These are phyloP conservation scores for Torulaspora delbrueckii DNA, from an alignment of 805 yeast species.

Conservation along the genomic window DNA sequence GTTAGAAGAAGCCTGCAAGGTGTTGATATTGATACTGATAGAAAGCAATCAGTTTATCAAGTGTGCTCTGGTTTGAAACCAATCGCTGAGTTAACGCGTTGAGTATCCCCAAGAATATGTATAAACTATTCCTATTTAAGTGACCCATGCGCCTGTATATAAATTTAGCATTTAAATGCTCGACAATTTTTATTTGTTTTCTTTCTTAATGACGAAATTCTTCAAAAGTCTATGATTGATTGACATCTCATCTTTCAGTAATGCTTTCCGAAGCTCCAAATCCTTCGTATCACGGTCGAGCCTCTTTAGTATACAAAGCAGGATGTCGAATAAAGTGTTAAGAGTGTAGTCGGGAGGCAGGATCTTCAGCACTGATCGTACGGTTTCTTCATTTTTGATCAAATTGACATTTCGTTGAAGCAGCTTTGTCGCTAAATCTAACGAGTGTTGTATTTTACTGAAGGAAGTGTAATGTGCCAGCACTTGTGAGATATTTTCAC, in stretches of 20 bases:
- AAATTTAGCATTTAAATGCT: not conserved
- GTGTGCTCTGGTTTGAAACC: constrained; percentile 34
- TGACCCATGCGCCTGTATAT: constrained; percentile 1
- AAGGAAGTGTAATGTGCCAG: constrained; percentile 18
- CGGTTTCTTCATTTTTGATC: constrained; percentile 7
- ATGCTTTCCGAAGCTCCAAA: constrained; percentile 20
- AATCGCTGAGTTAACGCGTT: constrained; percentile 21
- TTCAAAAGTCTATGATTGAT: constrained; percentile 2
- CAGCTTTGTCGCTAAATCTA: constrained; percentile 13
- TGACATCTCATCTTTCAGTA: constrained; percentile 21
- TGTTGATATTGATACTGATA: constrained; percentile 13
- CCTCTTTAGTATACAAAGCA: constrained; percentile 15
- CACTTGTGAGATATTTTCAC: constrained; percentile 16
- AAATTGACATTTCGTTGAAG: constrained; percentile 19
- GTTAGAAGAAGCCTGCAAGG: constrained; percentile 27
- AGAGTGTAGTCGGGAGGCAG: constrained; percentile 22
- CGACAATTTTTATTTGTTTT: not conserved
- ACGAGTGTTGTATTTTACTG: constrained; percentile 7
- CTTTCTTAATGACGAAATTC: not conserved
- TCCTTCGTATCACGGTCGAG: constrained; percentile 8
- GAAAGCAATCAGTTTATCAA: constrained; percentile 21
- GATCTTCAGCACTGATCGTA: constrained; percentile 12
- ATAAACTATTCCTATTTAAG: not conserved
- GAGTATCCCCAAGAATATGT: not conserved
- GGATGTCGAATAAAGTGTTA: constrained; percentile 11